phyloP scores from a whole-genome alignment of 352 stramenopile species.

The Phytopythium helicoides region DNA sequence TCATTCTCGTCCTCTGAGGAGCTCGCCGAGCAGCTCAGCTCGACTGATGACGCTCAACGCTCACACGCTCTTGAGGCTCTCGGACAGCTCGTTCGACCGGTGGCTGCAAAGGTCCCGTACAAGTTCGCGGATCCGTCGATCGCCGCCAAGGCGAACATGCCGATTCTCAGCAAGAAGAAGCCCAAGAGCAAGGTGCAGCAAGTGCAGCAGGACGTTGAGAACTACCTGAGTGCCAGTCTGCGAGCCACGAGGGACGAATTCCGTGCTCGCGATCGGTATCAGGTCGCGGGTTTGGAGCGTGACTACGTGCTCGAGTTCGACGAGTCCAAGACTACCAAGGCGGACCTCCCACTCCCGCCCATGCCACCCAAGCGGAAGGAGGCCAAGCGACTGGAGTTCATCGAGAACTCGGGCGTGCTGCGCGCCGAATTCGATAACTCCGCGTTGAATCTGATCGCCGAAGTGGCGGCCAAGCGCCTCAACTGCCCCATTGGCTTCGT shows the following conservation, averaged over 20 bases:
- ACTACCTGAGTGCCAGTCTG: constrained; percentile 38
- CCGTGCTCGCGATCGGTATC: constrained; percentile 16
- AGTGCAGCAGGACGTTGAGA: constrained; percentile 37
- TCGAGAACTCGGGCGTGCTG: constrained; percentile 44
- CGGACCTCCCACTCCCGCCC: constrained; percentile 46
- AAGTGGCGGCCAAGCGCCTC: constrained; percentile 57
- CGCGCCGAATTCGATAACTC: constrained; percentile 37
- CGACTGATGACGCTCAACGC: constrained; percentile 5
- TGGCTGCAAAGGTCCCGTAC: constrained; percentile 11
- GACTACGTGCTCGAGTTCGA: constrained; percentile 57
- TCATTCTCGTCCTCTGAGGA: constrained; percentile 43
- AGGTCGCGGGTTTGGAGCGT: constrained; percentile 21
- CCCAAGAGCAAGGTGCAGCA: constrained; percentile 27
- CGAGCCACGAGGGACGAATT: constrained; percentile 27
- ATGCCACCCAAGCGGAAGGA: constrained; percentile 41
- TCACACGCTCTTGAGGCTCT: constrained; percentile 20
- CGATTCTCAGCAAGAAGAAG: constrained; percentile 12
- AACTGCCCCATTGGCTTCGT: constrained; percentile 64
- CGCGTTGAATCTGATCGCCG: constrained; percentile 53
- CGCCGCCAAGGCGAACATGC: constrained; percentile 11
- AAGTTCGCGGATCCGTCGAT: constrained; percentile 17
- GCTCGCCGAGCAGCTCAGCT: constrained; percentile 33
- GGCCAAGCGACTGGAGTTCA: constrained; percentile 30
- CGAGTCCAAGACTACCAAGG: constrained; percentile 15
- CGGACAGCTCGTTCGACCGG: constrained; percentile 31